Conservation (phyloP, 2,329 filamentous ascomycete genomes). For the Chaetoscypha palmicola region DNA sequence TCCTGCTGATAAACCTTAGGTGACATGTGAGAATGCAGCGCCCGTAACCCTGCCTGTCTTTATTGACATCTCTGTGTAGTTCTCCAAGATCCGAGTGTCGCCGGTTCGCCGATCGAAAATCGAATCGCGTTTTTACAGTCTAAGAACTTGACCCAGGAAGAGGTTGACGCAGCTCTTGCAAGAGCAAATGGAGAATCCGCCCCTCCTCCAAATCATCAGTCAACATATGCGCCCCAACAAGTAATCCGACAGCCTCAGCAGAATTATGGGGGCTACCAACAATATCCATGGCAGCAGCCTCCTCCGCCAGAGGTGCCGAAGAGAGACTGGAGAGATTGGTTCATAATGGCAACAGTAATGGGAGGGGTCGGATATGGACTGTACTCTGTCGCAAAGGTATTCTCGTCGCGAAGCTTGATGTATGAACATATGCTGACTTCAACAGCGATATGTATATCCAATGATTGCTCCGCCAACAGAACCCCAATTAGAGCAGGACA, state of each 20-base stretch:
- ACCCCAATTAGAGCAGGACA: slow-evolving; percentile 89
- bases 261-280: slow-evolving; percentile 41
- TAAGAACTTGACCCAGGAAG: slow-evolving; percentile 95
- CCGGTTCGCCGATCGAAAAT: slow-evolving; percentile 84
- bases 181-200: slow-evolving; percentile 58
- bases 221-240: slow-evolving; percentile 37
- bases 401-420: slow-evolving; percentile 8
- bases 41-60: background rate
- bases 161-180: slow-evolving; percentile 78
- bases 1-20: slow-evolving; percentile 25
- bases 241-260: slow-evolving; percentile 33
- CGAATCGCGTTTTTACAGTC: slow-evolving; percentile 87
- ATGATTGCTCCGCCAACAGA: slow-evolving; percentile 89
- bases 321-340: slow-evolving; percentile 97
- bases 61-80: slow-evolving; percentile 45
- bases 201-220: slow-evolving; percentile 34
- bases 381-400: slow-evolving; percentile 79
- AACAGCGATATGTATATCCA: slow-evolving; percentile 79
- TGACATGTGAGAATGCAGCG: slow-evolving; percentile 29
- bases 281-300: slow-evolving; percentile 50
- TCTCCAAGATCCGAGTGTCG: slow-evolving; percentile 88
- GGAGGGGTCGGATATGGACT: slow-evolving; percentile 84
- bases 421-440: background rate
- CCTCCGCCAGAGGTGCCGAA: slow-evolving; percentile 56
- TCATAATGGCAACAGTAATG: slow-evolving; percentile 97